A percentile compares a stretch with the other conserved stretches of the same genome.
These are phyloP conservation scores for Suillus variegatus DNA, from an alignment of 768 basidiomycete species.

Conservation along the genomic window DNA sequence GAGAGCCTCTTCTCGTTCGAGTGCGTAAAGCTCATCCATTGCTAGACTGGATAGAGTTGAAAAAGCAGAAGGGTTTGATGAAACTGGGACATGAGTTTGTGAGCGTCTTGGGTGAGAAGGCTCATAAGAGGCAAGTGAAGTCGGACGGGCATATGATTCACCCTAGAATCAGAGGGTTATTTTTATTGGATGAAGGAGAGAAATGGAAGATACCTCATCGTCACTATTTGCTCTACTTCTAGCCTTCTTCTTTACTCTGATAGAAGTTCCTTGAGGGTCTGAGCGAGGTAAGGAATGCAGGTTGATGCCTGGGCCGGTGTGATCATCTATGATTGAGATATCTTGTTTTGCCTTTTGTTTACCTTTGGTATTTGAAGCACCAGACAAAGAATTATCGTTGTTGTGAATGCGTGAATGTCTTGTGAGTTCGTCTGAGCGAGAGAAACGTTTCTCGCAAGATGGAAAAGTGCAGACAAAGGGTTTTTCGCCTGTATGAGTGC, in stretches of 20 bases:
- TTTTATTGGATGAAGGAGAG: slow-evolving; percentile 26
- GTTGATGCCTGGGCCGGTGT: slow-evolving; percentile 21
- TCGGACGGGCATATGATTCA: slow-evolving; percentile 62
- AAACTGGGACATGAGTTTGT: slow-evolving; percentile 26
- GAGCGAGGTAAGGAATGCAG: slow-evolving; percentile 26
- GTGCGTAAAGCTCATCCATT: slow-evolving; percentile 85
- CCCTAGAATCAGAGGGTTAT: slow-evolving; percentile 35
- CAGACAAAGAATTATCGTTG: slow-evolving; percentile 45
- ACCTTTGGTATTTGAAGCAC: slow-evolving; percentile 20
- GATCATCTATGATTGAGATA: slow-evolving; percentile 24
- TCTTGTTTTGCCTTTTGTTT: slow-evolving; percentile 33
- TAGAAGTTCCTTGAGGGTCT: slow-evolving; percentile 24
- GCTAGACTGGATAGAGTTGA: slow-evolving; percentile 74
- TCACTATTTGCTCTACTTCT: slow-evolving; percentile 78
- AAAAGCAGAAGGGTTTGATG: slow-evolving; percentile 50
- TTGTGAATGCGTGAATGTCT: slow-evolving; percentile 94
- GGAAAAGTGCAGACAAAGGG: slow-evolving; percentile 92
- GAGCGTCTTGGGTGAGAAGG: slow-evolving; percentile 29
- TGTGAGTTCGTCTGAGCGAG: slow-evolving; percentile 97
- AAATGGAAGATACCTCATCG: slow-evolving; percentile 65
- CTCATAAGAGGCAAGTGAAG: slow-evolving; percentile 49
- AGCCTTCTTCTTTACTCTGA: slow-evolving; percentile 73
- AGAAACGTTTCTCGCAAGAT: slow-evolving; percentile 98
- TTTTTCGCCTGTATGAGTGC: slow-evolving; percentile 98
- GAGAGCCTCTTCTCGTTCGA: slow-evolving; percentile 84